Base-by-base conservation (phyloP, 2,329 filamentous ascomycete species). In the Chaetomiaceae sp. region DNA sequence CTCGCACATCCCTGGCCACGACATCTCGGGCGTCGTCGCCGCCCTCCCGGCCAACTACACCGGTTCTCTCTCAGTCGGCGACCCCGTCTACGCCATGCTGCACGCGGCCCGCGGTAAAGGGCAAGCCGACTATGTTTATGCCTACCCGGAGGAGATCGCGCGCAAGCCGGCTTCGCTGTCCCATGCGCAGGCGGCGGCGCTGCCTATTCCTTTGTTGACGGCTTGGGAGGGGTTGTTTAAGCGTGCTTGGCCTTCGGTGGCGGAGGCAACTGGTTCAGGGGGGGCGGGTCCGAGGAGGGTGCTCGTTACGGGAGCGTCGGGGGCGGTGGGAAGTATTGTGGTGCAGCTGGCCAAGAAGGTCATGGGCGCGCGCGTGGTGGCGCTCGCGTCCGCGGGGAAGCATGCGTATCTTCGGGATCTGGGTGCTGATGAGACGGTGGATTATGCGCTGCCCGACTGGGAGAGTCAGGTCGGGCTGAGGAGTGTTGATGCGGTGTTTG, bases 1-100 rank as follows among this genome's bases (percentile, higher is more conserved):
- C 1, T 39, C 52, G 2, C 61, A 64, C 3, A 65, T 72, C 12
- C 70, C 69, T 0, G 70, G 69, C 0, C 69, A 70, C 39, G 69
- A 72, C 23, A 53, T 72, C 17, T 70, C 69, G 3, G 69, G 69
- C 19, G 54, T 59, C 5, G 53, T 72, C n/a, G 55, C 49, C 2
- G 59, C 56, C 0, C 45, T 71, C 1, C 65, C 65, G 0, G 58
- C 65, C 0, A 36, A 39, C 1, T 65, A 66, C 56, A 23, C 34
- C 5, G 66, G 66, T 2, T 15, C 46, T 3, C 39, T 58, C 3
- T 2, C 42, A 1, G 37, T 56, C 4, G 50, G 53, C 15, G 40
- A 51, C 55, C 1, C 19, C 60, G 64, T 69, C 4, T 67, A 62
- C 46, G 63, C 59, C n/a, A 65, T 69, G 61, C 59, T 66, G 4